Percentiles rank a stretch among this genome's conserved stretches.
These are phyloP conservation scores for Arabidopsis suecica DNA, from an alignment of 345 rosid genomes.

Conservation along the genomic window DNA sequence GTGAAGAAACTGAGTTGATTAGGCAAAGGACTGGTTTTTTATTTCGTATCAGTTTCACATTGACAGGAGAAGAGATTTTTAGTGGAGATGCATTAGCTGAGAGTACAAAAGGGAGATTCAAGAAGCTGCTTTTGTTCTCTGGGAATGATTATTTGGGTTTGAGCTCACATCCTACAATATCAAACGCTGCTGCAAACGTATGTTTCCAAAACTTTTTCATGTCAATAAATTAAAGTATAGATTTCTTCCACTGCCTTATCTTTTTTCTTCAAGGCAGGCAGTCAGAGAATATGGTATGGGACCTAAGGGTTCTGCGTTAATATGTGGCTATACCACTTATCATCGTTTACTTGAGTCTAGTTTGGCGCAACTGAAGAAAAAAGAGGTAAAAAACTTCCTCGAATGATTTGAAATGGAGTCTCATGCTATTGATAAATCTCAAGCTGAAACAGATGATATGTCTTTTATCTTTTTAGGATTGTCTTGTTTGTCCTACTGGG, in stretches of 20 bases:
- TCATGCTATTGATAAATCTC: background rate
- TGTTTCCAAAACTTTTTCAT: conserved; percentile 29
- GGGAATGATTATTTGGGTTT: conserved; percentile 97
- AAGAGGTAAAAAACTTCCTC: conserved; percentile 60
- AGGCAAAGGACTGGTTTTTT: background rate
- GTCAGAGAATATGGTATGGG: conserved; percentile 93
- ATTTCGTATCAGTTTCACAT: conserved; percentile 7
- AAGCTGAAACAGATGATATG: conserved; percentile 40
- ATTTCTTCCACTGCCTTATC: conserved; percentile 17
- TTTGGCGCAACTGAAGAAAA: conserved; percentile 88
- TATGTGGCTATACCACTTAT: conserved; percentile 90
- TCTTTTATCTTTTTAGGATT: conserved; percentile 62
- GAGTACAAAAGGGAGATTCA: conserved; percentile 42
- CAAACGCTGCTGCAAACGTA: conserved; percentile 81
- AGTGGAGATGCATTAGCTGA: conserved; percentile 45
- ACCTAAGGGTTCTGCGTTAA: conserved; percentile 93
- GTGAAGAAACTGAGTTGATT: background rate
- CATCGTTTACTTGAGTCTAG: conserved; percentile 80
- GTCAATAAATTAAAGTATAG: background rate
- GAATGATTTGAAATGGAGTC: conserved; percentile 9
- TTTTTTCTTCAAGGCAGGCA: conserved; percentile 58
- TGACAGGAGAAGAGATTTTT: conserved; percentile 66
- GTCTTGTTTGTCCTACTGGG: conserved; percentile 98
- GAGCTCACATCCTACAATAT: conserved; percentile 86
- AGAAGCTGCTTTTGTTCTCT: conserved; percentile 83